phyloP scores from a whole-genome alignment of 1,284 basidiomycete species.

The Pholiota adiposa region DNA sequence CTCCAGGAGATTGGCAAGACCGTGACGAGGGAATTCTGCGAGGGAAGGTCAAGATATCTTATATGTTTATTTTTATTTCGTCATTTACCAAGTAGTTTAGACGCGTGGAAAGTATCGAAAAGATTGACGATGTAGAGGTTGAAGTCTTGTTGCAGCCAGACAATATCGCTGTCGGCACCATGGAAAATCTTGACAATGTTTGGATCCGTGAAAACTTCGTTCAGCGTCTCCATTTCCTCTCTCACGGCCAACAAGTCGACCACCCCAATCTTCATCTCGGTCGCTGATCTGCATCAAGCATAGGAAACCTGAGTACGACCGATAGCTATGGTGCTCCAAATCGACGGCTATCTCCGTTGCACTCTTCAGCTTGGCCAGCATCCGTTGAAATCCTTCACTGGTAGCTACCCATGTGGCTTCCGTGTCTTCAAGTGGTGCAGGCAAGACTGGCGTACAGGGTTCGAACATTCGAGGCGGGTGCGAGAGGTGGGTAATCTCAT shows the following conservation, averaged over 20 bases:
- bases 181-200: slow-evolving; percentile 91
- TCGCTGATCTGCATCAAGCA: slow-evolving; percentile 96
- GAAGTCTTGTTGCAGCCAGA: slow-evolving; percentile 97
- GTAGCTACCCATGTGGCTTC: slow-evolving; percentile 81
- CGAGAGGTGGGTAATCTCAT: slow-evolving; percentile 75
- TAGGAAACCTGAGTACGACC: slow-evolving; percentile 86
- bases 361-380: slow-evolving; percentile 70
- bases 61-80: slow-evolving; percentile 6
- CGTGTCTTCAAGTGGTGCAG: slow-evolving; percentile 67
- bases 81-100: slow-evolving; percentile 74
- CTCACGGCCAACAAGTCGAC: slow-evolving; percentile 83
- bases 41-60: slow-evolving; percentile 4
- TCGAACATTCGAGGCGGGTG: slow-evolving; percentile 76
- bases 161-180: slow-evolving; percentile 92
- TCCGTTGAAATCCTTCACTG: slow-evolving; percentile 53
- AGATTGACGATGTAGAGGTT: slow-evolving; percentile 93
- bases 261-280: slow-evolving; percentile 83
- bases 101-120: slow-evolving; percentile 97
- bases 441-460: slow-evolving; percentile 49
- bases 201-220: slow-evolving; percentile 85
- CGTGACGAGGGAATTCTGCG: slow-evolving; percentile 82
- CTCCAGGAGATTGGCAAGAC: slow-evolving; percentile 84
- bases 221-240: slow-evolving; percentile 72
- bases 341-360: slow-evolving; percentile 91
- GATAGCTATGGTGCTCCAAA: slow-evolving; percentile 90